Evolutionary conservation across 176 grass and related monocot species (phyloP).

Genomic region (Canna indica): DNA sequence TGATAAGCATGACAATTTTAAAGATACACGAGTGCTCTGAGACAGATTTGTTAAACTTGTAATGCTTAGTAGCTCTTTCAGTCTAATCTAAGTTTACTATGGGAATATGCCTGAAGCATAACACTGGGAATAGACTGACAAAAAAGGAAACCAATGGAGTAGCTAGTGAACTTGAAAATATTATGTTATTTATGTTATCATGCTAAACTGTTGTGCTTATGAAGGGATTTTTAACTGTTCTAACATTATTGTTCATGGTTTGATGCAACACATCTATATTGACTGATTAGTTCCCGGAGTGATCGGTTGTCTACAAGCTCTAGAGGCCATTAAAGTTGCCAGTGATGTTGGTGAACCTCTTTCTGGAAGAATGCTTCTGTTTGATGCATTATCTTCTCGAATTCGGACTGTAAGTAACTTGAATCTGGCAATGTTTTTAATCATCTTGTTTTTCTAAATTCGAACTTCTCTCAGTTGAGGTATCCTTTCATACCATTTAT

Average conservation of each 20-base stretch:
- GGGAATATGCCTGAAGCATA: background rate
- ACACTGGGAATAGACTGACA: background rate
- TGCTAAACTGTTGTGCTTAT: background rate
- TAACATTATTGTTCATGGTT: background rate
- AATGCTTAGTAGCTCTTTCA: no score
- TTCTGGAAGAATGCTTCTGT: conserved; percentile 80
- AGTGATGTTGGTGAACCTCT: conserved; percentile 78
- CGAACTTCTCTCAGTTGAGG: background rate
- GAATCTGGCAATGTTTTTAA: background rate
- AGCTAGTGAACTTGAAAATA: background rate
- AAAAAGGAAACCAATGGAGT: no score
- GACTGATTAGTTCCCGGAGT: conserved; percentile 66
- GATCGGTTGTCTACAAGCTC: conserved; percentile 93
- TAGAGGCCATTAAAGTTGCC: conserved; percentile 91
- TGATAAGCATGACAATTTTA: background rate
- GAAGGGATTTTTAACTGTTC: background rate
- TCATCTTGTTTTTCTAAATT: background rate
- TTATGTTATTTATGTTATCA: background rate
- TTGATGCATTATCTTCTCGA: conserved; percentile 73
- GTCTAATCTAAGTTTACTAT: background rate
- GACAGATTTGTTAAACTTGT: no score
- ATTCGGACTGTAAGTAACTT: conserved; percentile 59
- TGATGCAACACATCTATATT: conserved; percentile 22
- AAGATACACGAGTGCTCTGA: background rate
- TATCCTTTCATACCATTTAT: background rate